Evolutionary conservation across 2,329 filamentous ascomycete genomes (phyloP), one percentile per base, ranked within the genome.

Genomic region (Thermomyces lanuginosus): DNA sequence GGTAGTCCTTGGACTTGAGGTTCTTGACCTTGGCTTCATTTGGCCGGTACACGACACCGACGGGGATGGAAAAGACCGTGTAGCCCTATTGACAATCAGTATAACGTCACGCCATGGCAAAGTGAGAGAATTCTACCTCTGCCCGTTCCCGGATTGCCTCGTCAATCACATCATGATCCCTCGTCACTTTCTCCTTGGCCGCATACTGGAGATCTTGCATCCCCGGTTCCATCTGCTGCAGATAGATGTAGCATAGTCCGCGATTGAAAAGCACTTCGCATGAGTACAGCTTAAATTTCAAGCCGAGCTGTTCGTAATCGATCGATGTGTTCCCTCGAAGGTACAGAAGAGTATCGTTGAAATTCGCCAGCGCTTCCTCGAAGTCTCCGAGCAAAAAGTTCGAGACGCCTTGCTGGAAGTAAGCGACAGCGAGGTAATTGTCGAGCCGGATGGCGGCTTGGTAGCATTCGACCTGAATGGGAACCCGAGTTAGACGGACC

Each of bases 1-100:
- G 72, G 44, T 98, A 98, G 48, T 98, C 84, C 51, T 95, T 95
- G 12, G 83, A 81, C 62, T 93, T 92, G 44, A 98, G 63, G 46
- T 98, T 98, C 56, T 91, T 91, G 39, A 98, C 89, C 56, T 98
- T 98, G 36, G 89, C 84, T 45, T 92, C 84, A 48, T 93, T 95
- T 12, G 89, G 89, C 32, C 89, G 68, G 55, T 95, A 98, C 9
- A 98, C 70, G 16, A 93, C 80, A 13, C 89, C 89, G 8, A 95
- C 84, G 1, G 89, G 89, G 28, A 95, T 95, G 0, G 84, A 95
- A 58, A 98, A 98, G 21, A 98, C 89, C 1, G 89, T 95, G 48
- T 98, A 98, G 24, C 86, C 89, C 79, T 92, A 35, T 13, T 24
- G 21, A 24, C 14, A 6, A 28, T 37, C 18, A 41, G 20, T 21